phyloP scores from a whole-genome alignment of 2,329 filamentous ascomycete species.

The Leptodontidium sp. region DNA sequence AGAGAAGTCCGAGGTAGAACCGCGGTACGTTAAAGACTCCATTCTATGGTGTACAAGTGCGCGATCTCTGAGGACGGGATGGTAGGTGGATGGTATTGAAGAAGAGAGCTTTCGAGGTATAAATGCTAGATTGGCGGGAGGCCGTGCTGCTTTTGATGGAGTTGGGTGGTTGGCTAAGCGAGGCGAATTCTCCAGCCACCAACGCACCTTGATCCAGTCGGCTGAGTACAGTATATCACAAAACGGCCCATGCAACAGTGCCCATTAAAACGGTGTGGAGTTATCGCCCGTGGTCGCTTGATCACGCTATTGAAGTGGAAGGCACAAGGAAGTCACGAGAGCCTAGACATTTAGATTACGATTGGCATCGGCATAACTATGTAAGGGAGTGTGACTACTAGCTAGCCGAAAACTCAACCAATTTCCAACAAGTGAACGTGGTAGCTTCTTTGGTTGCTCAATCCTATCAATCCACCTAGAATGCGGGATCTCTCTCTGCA shows the following conservation, averaged over 20 bases:
- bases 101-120: conserved; percentile 17
- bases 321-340: conserved; percentile 6
- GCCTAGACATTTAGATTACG: conserved; percentile 13
- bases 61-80: conserved; percentile 9
- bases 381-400: neutral
- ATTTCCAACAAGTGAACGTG: conserved; percentile 4
- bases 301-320: neutral
- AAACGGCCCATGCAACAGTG: conserved; percentile 19
- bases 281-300: neutral
- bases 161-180: conserved; percentile 11
- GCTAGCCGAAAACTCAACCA: conserved; percentile 3
- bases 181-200: conserved; percentile 12
- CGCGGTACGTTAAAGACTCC: conserved; percentile 25
- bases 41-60: conserved; percentile 24
- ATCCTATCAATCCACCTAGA: neutral
- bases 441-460: neutral
- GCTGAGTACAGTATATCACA: neutral
- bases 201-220: neutral
- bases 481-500: conserved; percentile 9
- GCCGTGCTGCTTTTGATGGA: neutral
- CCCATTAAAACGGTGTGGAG: neutral
- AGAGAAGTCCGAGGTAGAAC: conserved; percentile 30
- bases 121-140: conserved; percentile 9
- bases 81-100: conserved; percentile 3
- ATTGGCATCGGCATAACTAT: conserved; percentile 8